Evolutionary conservation across 2,329 filamentous ascomycete species (phyloP), one percentile per base, ranked within the genome.

Genomic region (Pochonia chlamydosporia): DNA sequence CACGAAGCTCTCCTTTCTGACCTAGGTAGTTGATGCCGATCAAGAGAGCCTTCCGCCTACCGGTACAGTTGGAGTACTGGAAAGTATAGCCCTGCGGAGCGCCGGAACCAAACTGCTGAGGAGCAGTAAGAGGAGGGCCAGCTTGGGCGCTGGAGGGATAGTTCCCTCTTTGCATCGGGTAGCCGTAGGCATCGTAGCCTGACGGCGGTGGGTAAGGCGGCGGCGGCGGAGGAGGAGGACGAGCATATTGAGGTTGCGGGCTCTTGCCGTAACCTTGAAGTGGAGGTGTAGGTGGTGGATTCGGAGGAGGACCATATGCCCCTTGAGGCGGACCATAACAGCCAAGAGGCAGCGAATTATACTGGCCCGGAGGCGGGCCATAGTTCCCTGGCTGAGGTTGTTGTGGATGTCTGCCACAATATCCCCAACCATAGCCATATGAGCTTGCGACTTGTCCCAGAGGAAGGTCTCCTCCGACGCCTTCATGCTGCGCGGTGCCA

Each of bases 21-120:
- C 82, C 81, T 57, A 89, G 85, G 71, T 90, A 90, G 73, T 90
- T 90, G 74, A 90, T 88, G 44, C 86, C 86, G 52, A 90, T 87
- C 47, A 90, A 69, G 47, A 90, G 69, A 7, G 86, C 86, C 70
- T 88, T 89, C 59, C 85, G 76, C 53, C 76, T 78, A 44, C 86
- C 86, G 6, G 81, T 84, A 63, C 86, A 90, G 61, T 83, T 81
- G 48, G 82, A 87, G 71, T 88, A 89, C 66, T 88, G 82, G 70
- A 87, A 89, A 6, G 76, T 82, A 63, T 89, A 89, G 52, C 75
- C 76, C 18, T 74, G 65, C 2, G 85, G 85, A 1, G 85, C 85
- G 50, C 85, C 85, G 54, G 83, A 76, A 43, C 84, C 82, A 56
- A 85, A 85, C 53, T 74, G 62, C 61, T 84, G 80, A 6, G 71